Base-by-base conservation (phyloP, 345 rosid species). In the Lepidium didymum region DNA sequence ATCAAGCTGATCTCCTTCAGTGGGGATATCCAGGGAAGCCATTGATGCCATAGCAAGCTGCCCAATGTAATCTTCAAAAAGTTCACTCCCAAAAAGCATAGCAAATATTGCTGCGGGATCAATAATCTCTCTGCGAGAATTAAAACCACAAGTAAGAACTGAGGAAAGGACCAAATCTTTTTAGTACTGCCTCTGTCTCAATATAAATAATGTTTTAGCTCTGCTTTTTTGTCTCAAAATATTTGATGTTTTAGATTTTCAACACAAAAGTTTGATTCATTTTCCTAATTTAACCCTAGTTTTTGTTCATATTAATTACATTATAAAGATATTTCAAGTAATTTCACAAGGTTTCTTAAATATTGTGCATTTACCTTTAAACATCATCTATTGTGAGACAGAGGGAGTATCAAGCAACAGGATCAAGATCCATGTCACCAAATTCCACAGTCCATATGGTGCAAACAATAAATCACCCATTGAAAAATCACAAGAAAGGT, bases 81-180 rank as follows among this genome's bases (percentile, higher is more conserved):
- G 78, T 63, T 93, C 98, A 67, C 98, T 94, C 73, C 99, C 97
- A 57, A 94, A 94, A 27, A 94, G 92, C 76, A 94, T 89, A 45
- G 97, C 88, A 74, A 90, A 94, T 21, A 88, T 87, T 31, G 97
- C 87, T 3, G 85, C 87, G 1, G 98, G 91, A 45, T 93, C 98
- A 64, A 94, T 83, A 80, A 94, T 88, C 53, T 90, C 96, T 73
- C 97, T 90, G 83, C 35, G 18, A 84, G 56, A 69, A 75, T 54
- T 8, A 53, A 68, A 2, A 68, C 54, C 37, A 38, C 18, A 52
- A 54, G 43, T 53, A 42, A 64, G 53, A 46, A 64, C 14, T 29
- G 18, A 37, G 56, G 33, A 31, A 55, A 18, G 15, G 19, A 44
- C 40, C 34, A 66, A 66, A 23, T 40, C 50, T 15, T 57, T 14